phyloP scores from a whole-genome alignment of 75 land plant species.

The Gnetum montanum region DNA sequence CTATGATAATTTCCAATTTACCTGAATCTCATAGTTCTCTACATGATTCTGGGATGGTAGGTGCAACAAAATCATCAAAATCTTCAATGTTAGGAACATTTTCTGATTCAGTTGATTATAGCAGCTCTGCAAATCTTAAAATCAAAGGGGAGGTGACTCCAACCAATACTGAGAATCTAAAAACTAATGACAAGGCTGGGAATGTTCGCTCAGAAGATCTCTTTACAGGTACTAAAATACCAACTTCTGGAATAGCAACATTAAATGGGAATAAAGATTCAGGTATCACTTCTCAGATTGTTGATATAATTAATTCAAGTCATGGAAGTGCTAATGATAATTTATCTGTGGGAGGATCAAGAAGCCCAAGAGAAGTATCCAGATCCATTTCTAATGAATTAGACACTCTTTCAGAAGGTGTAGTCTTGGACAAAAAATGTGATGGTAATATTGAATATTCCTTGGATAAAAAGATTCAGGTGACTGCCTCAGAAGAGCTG shows the following conservation, averaged over 20 bases:
- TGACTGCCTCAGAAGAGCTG: neutral
- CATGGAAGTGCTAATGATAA: neutral
- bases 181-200: constrained; percentile 13
- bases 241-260: constrained; percentile 6
- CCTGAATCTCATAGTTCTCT: too few species aligned
- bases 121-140: too few species aligned
- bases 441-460: constrained; percentile 14
- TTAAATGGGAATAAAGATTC: constrained; percentile 39
- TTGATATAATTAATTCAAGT: too few species aligned
- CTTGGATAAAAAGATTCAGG: constrained; percentile 6
- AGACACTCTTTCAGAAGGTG: constrained; percentile 34
- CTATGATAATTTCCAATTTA: too few species aligned
- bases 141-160: too few species aligned
- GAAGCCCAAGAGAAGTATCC: constrained; percentile 11
- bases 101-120: too few species aligned
- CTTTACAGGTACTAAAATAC: constrained; percentile 6
- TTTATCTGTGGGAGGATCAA: too few species aligned
- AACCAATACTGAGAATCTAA: constrained; percentile 11
- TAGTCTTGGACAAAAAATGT: constrained; percentile 16
- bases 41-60: too few species aligned
- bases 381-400: constrained; percentile 17
- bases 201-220: constrained; percentile 4
- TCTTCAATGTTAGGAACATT: too few species aligned
- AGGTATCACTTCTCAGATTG: constrained; percentile 31
- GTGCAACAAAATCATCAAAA: too few species aligned